These are phyloP conservation scores for Syzygium oleosum DNA, from an alignment of 345 rosid species.

Conservation along the genomic window DNA sequence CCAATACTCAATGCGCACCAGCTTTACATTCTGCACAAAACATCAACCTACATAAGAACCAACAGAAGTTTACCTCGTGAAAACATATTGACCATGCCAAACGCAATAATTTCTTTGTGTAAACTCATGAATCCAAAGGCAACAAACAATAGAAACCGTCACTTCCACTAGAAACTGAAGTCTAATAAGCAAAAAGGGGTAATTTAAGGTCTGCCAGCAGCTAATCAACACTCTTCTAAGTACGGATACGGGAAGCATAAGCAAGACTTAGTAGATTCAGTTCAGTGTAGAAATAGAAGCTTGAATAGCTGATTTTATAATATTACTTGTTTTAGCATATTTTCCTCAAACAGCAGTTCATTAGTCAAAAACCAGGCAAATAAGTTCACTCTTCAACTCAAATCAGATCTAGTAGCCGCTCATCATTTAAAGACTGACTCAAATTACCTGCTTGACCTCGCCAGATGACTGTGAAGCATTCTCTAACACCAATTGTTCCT, in stretches of 20 bases:
- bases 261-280: background rate
- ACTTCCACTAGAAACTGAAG: background rate
- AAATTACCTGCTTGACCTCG: constrained; percentile 62
- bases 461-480: constrained; percentile 46
- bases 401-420: background rate
- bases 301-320: background rate
- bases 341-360: background rate
- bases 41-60: constrained; percentile 48
- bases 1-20: constrained; percentile 80
- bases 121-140: background rate
- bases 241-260: background rate
- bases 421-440: background rate
- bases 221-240: background rate
- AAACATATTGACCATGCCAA: background rate
- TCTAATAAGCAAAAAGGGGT: background rate
- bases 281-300: background rate
- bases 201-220: background rate
- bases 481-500: constrained; percentile 39
- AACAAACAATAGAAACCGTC: background rate
- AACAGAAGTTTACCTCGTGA: constrained; percentile 21
- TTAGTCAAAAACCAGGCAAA: background rate
- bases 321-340: background rate
- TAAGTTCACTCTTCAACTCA: background rate
- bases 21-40: constrained; percentile 92
- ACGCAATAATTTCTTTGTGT: background rate